These are phyloP conservation scores for Yamadazyma sp. DNA, from an alignment of 1,139 yeast genomes.

Conservation along the genomic window DNA sequence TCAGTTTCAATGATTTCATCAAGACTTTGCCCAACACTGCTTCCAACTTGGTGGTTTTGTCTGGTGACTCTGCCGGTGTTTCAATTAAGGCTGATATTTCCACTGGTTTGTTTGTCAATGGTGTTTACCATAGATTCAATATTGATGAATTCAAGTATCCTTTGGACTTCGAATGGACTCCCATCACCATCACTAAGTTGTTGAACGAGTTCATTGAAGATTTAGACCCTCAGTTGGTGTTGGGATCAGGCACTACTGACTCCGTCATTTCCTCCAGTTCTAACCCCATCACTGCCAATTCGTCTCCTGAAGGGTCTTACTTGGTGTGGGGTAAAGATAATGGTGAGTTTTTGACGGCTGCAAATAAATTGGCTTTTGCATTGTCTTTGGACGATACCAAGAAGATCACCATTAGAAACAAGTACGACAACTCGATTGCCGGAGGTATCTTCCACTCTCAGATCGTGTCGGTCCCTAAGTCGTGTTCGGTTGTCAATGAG, in stretches of 20 bases:
- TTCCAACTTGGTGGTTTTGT: slow-evolving; percentile 61
- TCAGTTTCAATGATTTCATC: slow-evolving; percentile 61
- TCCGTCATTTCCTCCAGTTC: slow-evolving; percentile 2
- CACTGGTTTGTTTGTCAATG: slow-evolving; percentile 64
- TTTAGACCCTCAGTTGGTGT: slow-evolving; percentile 28
- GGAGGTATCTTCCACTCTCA: slow-evolving; percentile 87
- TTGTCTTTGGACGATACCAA: slow-evolving; percentile 65
- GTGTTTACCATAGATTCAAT: slow-evolving; percentile 37
- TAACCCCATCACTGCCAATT: slow-evolving; percentile 36
- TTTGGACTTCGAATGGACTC: slow-evolving; percentile 57
- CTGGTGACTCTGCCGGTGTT: slow-evolving; percentile 32
- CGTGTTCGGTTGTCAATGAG: slow-evolving; percentile 28
- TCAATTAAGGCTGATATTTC: slow-evolving; percentile 68
- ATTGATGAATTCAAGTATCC: slow-evolving; percentile 55
- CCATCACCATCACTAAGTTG: slow-evolving; percentile 50
- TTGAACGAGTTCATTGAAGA: slow-evolving; percentile 43
- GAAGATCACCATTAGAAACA: slow-evolving; percentile 56
- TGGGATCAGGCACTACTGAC: slow-evolving; percentile 10
- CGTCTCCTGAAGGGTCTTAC: slow-evolving; percentile 50
- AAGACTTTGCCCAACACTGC: slow-evolving; percentile 57
- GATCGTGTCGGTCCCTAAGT: slow-evolving; percentile 42
- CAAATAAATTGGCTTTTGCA: slow-evolving; percentile 68
- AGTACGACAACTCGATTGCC: slow-evolving; percentile 65
- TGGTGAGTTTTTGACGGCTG: slow-evolving; percentile 52
- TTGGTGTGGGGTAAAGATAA: slow-evolving; percentile 72